These are phyloP conservation scores for Cutaneotrichosporon mucoides DNA, from an alignment of 1,284 basidiomycete species.

Conservation along the genomic window DNA sequence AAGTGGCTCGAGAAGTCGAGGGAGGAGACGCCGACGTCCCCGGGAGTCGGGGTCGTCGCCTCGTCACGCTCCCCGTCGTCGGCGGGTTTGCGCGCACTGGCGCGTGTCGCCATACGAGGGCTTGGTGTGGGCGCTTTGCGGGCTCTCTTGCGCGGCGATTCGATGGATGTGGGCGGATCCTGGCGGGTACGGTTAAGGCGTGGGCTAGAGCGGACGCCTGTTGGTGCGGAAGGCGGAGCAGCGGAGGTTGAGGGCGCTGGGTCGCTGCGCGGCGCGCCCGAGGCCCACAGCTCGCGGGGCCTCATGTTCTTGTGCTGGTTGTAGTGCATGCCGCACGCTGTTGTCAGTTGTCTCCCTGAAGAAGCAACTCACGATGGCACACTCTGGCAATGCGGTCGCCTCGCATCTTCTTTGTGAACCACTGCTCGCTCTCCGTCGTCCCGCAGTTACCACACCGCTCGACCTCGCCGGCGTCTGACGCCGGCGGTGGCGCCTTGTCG, in stretches of 20 bases:
- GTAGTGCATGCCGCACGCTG: slow-evolving; percentile 45
- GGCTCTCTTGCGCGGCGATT: slow-evolving; percentile 28
- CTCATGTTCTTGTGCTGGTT: slow-evolving; percentile 46
- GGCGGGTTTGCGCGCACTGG: slow-evolving; percentile 9
- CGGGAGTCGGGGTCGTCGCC: slow-evolving; percentile 15
- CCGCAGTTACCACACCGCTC: slow-evolving; percentile 41
- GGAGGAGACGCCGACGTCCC: neutral
- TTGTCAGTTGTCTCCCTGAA: neutral
- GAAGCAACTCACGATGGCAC: slow-evolving; percentile 40
- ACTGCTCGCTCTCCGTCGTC: slow-evolving; percentile 32
- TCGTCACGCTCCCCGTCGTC: neutral
- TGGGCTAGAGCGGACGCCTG: slow-evolving; percentile 7
- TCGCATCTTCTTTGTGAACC: slow-evolving; percentile 37
- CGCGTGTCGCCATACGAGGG: slow-evolving; percentile 32
- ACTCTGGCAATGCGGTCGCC: slow-evolving; percentile 34
- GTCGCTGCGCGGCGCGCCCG: neutral
- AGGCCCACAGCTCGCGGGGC: slow-evolving; percentile 16
- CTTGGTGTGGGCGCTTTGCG: slow-evolving; percentile 23
- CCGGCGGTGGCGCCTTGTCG: neutral
- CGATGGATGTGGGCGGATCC: slow-evolving; percentile 5
- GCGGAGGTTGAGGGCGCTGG: neutral
- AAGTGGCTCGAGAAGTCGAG: slow-evolving; percentile 14
- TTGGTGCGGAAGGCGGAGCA: neutral
- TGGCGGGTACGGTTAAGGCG: slow-evolving; percentile 9
- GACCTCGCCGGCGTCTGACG: neutral